phyloP scores from a whole-genome alignment of 768 basidiomycete genomes.

The Tephrocybe rancida region DNA sequence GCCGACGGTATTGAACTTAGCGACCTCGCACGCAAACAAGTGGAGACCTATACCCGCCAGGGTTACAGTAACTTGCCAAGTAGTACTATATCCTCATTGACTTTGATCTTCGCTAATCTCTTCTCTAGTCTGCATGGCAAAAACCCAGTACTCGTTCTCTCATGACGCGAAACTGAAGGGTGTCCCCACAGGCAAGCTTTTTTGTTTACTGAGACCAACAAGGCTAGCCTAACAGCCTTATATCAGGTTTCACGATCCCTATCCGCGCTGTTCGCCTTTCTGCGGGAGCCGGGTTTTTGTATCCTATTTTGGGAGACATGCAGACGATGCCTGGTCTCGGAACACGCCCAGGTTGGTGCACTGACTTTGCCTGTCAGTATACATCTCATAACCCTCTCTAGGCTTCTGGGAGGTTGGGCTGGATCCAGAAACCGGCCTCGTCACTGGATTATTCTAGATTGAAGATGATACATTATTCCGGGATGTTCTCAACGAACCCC shows the following conservation, averaged over 20 bases:
- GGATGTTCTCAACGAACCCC: slow-evolving; percentile 26
- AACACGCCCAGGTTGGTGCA: slow-evolving; percentile 76
- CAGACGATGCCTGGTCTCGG: slow-evolving; percentile 97
- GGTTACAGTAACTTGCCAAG: slow-evolving; percentile 81
- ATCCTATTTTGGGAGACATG: slow-evolving; percentile 96
- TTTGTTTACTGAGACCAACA: not conserved
- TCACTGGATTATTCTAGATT: slow-evolving; percentile 81
- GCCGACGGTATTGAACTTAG: slow-evolving; percentile 90
- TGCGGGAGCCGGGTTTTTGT: slow-evolving; percentile 95
- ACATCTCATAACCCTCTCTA: slow-evolving; percentile 25
- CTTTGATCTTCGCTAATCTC: slow-evolving; percentile 10
- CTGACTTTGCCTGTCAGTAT: not conserved
- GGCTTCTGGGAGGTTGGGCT: slow-evolving; percentile 92
- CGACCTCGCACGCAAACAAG: slow-evolving; percentile 80
- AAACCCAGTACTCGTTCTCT: slow-evolving; percentile 97
- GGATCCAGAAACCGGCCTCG: slow-evolving; percentile 76
- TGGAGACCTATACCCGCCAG: slow-evolving; percentile 91
- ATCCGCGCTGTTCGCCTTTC: slow-evolving; percentile 87
- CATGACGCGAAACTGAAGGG: slow-evolving; percentile 92
- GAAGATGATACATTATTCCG: slow-evolving; percentile 1
- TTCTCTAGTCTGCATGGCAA: slow-evolving; percentile 87
- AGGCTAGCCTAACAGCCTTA: not conserved
- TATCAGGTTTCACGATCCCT: slow-evolving; percentile 85
- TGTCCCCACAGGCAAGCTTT: slow-evolving; percentile 78
- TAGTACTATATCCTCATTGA: slow-evolving; percentile 27